Evolutionary conservation across 106 monocot species (phyloP).

Genomic region (Hemerocallis citrina): DNA sequence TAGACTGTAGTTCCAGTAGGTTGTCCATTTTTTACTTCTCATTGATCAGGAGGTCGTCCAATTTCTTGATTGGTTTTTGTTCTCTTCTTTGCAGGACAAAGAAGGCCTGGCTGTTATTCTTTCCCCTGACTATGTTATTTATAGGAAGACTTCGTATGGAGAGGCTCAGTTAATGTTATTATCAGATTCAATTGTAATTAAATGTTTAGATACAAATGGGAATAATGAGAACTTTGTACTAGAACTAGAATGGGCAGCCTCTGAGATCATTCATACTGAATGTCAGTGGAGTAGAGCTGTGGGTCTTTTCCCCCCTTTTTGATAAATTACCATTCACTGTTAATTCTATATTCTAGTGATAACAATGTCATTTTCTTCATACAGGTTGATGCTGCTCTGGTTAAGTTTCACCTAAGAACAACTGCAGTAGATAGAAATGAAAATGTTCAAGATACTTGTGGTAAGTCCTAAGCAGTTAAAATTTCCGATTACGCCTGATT

Average conservation of each 20-base stretch:
- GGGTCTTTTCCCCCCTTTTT: conserved; percentile 15
- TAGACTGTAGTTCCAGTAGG: too few relatives aligned
- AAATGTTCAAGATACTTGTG: conserved; percentile 6
- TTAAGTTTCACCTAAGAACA: conserved; percentile 21
- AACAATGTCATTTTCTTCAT: conserved; percentile 2
- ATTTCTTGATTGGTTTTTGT: conserved; percentile 8
- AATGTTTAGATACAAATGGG: conserved; percentile 33
- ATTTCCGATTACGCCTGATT: too few relatives aligned
- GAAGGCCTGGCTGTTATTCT: conserved; percentile 21
- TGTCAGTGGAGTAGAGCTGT: conserved; percentile 43
- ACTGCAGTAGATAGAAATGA: conserved; percentile 1
- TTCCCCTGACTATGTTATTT: conserved; percentile 44
- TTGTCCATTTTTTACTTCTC: too few relatives aligned
- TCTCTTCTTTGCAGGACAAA: conserved; percentile 20
- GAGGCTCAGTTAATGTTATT: conserved; percentile 39
- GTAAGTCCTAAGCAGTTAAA: too few relatives aligned
- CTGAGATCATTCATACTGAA: conserved; percentile 38
- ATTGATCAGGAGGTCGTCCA: too few relatives aligned
- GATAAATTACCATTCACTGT: too few relatives aligned
- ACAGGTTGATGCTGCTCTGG: conserved; percentile 28
- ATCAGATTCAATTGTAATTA: conserved; percentile 40
- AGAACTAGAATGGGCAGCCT: conserved; percentile 28
- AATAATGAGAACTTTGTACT: conserved; percentile 23
- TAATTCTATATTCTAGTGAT: too few relatives aligned
- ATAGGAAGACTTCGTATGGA: conserved; percentile 11